phyloP scores from a whole-genome alignment of 768 basidiomycete species.

The Boletus tylopilopsis region DNA sequence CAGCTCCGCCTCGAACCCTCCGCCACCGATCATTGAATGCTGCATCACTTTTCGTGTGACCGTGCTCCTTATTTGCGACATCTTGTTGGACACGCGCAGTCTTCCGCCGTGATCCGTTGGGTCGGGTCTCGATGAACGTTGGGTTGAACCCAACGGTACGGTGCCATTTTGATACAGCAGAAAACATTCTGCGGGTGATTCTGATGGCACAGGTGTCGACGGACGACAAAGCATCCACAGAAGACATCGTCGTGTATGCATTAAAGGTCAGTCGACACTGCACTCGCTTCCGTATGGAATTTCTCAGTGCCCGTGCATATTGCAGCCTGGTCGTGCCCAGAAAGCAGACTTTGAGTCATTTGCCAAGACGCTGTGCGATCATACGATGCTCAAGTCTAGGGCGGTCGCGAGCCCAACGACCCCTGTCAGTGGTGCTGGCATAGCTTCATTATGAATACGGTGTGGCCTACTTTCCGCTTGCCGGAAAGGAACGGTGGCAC shows the following conservation, averaged over 20 bases:
- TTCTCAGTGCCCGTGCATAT: not conserved
- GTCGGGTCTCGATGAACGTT: conserved; percentile 68
- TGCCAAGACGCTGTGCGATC: conserved; percentile 42
- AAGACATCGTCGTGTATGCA: conserved; percentile 58
- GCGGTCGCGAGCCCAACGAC: not conserved
- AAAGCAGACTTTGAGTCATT: conserved; percentile 55
- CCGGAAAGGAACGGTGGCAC: not conserved
- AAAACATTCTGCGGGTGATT: conserved; percentile 52
- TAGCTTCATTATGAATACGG: conserved; percentile 1
- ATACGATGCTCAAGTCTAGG: conserved; percentile 28
- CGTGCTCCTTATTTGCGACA: not conserved
- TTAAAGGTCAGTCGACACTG: conserved; percentile 46
- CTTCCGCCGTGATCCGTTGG: conserved; percentile 67
- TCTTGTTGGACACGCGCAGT: conserved; percentile 35
- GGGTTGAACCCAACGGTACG: conserved; percentile 52
- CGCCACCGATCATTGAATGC: conserved; percentile 18
- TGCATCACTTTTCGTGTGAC: not conserved
- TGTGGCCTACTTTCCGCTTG: not conserved
- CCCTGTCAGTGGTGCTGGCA: conserved; percentile 2
- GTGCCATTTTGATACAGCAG: conserved; percentile 54
- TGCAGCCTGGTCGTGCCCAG: conserved; percentile 38
- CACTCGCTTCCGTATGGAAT: not conserved
- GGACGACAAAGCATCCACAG: conserved; percentile 22
- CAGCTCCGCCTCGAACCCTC: conserved; percentile 17
- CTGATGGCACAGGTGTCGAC: conserved; percentile 43